A percentile compares a stretch with the other conserved stretches of the same genome.
phyloP scores from a whole-genome alignment of 2,329 filamentous ascomycete species.

The Amauroascus niger region DNA sequence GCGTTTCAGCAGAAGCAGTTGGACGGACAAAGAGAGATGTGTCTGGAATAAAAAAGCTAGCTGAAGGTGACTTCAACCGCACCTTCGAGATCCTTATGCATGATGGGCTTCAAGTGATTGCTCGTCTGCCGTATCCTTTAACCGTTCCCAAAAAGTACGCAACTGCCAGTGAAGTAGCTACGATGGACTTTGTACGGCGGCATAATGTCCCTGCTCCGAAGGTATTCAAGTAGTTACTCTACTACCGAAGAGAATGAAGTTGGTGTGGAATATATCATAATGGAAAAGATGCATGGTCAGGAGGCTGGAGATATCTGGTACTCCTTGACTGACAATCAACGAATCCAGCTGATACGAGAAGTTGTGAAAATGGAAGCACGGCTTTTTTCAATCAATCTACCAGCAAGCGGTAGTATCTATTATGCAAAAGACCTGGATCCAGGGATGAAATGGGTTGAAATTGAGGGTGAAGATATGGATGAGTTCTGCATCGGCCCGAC shows the following conservation, averaged over 20 bases:
- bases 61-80: conserved; percentile 32
- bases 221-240: conserved; percentile 19
- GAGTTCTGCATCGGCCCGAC: conserved; percentile 1
- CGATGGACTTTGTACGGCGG: conserved; percentile 24
- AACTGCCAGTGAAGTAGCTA: conserved; percentile 30
- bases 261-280: neutral
- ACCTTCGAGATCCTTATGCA: conserved; percentile 25
- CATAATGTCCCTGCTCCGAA: conserved; percentile 23
- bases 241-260: conserved; percentile 12
- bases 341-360: conserved; percentile 19
- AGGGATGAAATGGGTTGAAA: no score
- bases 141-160: conserved; percentile 21
- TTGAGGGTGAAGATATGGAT: neutral
- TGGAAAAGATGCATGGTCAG: conserved; percentile 13
- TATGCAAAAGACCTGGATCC: conserved; percentile 2
- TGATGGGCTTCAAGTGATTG: conserved; percentile 24
- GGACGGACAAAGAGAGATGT: conserved; percentile 13
- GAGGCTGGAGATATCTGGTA: neutral
- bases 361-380: conserved; percentile 24
- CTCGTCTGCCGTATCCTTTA: conserved; percentile 28
- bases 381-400: conserved; percentile 23
- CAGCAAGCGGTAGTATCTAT: conserved; percentile 28
- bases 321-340: neutral
- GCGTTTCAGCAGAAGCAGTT: neutral
- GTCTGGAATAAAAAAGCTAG: conserved; percentile 24